phyloP scores from a whole-genome alignment of 768 basidiomycete genomes.

The Tylopilus sp. region DNA sequence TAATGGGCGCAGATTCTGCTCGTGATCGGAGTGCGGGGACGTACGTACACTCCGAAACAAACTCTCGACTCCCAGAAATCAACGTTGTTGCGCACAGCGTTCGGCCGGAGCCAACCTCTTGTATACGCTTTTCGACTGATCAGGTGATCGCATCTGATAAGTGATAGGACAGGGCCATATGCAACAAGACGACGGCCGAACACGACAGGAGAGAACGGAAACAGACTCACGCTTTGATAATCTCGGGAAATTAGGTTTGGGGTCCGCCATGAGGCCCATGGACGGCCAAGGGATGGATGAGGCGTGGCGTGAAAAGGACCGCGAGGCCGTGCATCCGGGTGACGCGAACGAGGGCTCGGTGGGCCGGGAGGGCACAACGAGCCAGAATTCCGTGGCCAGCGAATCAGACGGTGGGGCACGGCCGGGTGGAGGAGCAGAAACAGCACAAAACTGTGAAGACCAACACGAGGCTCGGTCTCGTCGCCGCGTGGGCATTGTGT shows the following conservation, averaged over 20 bases:
- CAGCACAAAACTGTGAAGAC: slow-evolving; percentile 15
- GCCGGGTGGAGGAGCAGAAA: slow-evolving; percentile 19
- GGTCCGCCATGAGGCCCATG: slow-evolving; percentile 24
- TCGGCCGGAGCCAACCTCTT: not conserved
- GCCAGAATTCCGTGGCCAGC: not conserved
- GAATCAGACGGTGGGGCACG: slow-evolving; percentile 4
- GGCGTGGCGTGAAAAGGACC: slow-evolving; percentile 21
- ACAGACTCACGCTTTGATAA: slow-evolving; percentile 4
- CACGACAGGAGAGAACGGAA: not conserved
- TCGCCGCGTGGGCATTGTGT: slow-evolving; percentile 42
- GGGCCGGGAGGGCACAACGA: slow-evolving; percentile 1
- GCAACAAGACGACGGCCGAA: not conserved
- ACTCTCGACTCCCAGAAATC: not conserved
- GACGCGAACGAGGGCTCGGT: slow-evolving; percentile 15
- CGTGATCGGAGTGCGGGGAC: slow-evolving; percentile 11
- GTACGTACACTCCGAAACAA: slow-evolving; percentile 1
- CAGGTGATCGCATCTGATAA: slow-evolving; percentile 5
- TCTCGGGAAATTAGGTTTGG: slow-evolving; percentile 23
- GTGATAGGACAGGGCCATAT: slow-evolving; percentile 1
- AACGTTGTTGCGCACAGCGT: not conserved
- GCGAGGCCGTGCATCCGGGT: slow-evolving; percentile 21
- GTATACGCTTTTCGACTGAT: not conserved
- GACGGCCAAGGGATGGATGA: slow-evolving; percentile 19
- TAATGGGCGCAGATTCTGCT: slow-evolving; percentile 5
- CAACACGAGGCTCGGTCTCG: slow-evolving; percentile 37